Evolutionary conservation across 225 moss, liverwort and hornwort genomes (phyloP), one percentile per base, ranked within the genome.

Genomic region (Bryum argenteum): DNA sequence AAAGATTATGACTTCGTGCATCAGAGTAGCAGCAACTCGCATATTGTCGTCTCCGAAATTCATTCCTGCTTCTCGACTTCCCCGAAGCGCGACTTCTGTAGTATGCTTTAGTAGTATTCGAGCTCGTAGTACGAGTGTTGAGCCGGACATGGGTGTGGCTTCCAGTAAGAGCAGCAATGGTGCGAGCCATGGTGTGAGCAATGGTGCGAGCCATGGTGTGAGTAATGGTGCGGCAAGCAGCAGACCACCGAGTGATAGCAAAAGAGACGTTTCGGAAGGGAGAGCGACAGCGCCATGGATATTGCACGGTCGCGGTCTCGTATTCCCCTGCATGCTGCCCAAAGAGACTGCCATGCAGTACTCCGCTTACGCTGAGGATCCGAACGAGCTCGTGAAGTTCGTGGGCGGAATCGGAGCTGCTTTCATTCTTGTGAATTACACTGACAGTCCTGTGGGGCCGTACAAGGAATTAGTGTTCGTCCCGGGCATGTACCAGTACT

Each of bases 401-500:
- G 66, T 71, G 54, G 71, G 80, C 3, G 71, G 80, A 15, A 8
- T 75, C 1, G 71, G 80, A 16, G 76, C 54, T 12, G 76, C 54
- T 12, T 80, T 75, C 4, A 65, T 71, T 20, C 0, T 75, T 8
- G 21, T 54, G 8, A 55, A 80, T 66, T 80, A 76, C 80, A 54
- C 23, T 55, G 76, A 76, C 15, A 76, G 80, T 37, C 80, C 80
- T 3, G 76, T 80, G 24, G 76, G 80, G 15, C 80, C 71, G 0
- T 76, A 76, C 80, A 76, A 76, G 13, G 80, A 80, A 47, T 9
- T 80, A 3, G 12, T 71, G 39, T 76, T 80, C 12, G 33, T 80
- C 14, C 76, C 80, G 16, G 80, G 80, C 11, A 41, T 66, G 58
- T 80, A 76, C 45, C 44, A 55, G 60, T 80, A 65, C 26, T 38